Base-by-base conservation (phyloP, 2,329 filamentous ascomycete species). In the Apiospora saccharicola region DNA sequence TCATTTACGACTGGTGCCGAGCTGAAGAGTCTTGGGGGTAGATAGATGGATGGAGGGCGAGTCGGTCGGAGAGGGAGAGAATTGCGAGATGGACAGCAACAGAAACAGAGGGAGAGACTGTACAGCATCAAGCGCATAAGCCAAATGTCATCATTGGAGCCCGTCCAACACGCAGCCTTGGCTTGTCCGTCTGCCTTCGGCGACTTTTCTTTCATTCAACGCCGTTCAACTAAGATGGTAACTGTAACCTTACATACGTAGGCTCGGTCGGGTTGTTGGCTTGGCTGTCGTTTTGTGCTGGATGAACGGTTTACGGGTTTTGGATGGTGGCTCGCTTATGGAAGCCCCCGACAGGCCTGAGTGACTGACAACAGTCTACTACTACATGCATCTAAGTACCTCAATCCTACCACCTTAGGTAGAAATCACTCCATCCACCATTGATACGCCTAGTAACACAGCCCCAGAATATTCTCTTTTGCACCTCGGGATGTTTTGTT, bases 151-250 rank as follows among this genome's bases (percentile, higher is more conserved):
- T 61, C 53, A 61, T 37, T 37, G 53, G 30, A 37, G 53, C 16
- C 53, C 24, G 14, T 61, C 53, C 53, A 37, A 8, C 53, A 12
- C 26, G 34, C 53, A 30, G 24, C 19, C 53, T 53, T 16, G 51
- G 51, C 51, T 26, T 53, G 24, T 30, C 51, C 12, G 53, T 12
- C 53, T 61, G 30, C 34, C 34, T 16, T 37, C 34, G 57, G 57
- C 57, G 53, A 61, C 53, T 53, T 57, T 61, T 64, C 19, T 64
- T 64, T 64, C 13, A 12, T 14, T 64, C 57, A 64, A 41, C 57
- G 30, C 57, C 57, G 57, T 41, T 41, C 57, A 64, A 64, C 57
- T n/a, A 64, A 64, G 41, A 41, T 22, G 34, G 10, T 2, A 14
- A 41, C 57, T 22, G 34, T 37, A 64, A 64, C 53, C 53, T 61